Evolutionary conservation across 2,329 filamentous ascomycete species (phyloP).

Genomic region (Talaromyces sp.): DNA sequence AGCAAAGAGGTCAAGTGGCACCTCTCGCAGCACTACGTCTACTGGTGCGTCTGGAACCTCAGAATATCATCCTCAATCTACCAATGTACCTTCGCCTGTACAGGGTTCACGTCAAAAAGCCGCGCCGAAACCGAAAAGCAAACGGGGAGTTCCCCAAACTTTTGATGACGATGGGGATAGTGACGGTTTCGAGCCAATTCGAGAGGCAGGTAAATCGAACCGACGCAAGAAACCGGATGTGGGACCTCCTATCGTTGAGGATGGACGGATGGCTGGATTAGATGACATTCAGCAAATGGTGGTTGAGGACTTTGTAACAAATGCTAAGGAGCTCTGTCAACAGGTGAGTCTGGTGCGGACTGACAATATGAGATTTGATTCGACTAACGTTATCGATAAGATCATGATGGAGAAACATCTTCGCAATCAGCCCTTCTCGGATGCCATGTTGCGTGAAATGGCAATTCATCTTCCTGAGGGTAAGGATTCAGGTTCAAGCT

Average conservation of each 20-base stretch:
- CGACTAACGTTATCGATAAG: constrained; percentile 29
- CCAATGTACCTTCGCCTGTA: constrained; percentile 64
- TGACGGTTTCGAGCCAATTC: constrained; percentile 43
- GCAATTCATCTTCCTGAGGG: constrained; percentile 45
- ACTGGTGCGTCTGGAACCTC: constrained; percentile 36
- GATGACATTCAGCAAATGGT: constrained; percentile 43
- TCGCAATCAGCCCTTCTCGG: constrained; percentile 46
- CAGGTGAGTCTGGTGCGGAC: constrained; percentile 30
- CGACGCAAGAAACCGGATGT: constrained; percentile 29
- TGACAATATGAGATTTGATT: neutral
- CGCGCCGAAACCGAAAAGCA: constrained; percentile 23
- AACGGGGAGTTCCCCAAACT: constrained; percentile 24
- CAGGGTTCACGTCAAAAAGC: constrained; percentile 43
- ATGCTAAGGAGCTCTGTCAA: constrained; percentile 43
- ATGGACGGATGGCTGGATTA: constrained; percentile 41
- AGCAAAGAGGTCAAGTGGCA: constrained; percentile 17
- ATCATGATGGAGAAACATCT: constrained; percentile 44
- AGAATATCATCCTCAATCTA: constrained; percentile 56
- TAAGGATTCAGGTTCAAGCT: constrained; percentile 21
- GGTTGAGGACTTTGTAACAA: constrained; percentile 46
- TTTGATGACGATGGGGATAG: constrained; percentile 38
- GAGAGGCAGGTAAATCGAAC: constrained; percentile 32
- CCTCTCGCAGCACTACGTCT: constrained; percentile 20
- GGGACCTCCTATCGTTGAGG: constrained; percentile 47
- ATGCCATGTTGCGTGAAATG: constrained; percentile 47